A percentile compares a stretch with the other conserved stretches of the same genome.
phyloP scores from a whole-genome alignment of 768 basidiomycete genomes.

The Russula earlei region DNA sequence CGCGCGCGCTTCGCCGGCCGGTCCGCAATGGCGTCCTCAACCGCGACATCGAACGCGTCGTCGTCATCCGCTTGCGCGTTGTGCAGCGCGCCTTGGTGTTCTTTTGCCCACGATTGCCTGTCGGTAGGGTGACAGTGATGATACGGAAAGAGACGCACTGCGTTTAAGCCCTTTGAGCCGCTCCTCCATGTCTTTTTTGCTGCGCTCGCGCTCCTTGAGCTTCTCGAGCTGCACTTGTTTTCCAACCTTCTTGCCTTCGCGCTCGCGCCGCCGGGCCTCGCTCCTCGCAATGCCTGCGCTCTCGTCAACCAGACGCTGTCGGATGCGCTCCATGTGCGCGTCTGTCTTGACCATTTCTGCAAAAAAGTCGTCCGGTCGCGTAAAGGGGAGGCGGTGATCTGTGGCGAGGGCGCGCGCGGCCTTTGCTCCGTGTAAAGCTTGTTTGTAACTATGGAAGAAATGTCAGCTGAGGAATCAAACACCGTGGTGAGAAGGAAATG shows the following conservation, averaged over 20 bases:
- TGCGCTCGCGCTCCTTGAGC: constrained; percentile 77
- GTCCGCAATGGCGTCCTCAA: constrained; percentile 82
- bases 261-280: constrained; percentile 84
- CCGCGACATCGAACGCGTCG: constrained; percentile 75
- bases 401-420: constrained; percentile 67
- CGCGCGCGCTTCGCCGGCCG: constrained; percentile 52
- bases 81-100: constrained; percentile 77
- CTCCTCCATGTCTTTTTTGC: constrained; percentile 90
- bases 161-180: constrained; percentile 79
- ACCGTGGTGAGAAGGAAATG: neutral
- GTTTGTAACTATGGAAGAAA: constrained; percentile 70
- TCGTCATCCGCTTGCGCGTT: constrained; percentile 49
- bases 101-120: constrained; percentile 31
- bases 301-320: constrained; percentile 85
- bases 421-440: constrained; percentile 80
- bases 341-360: constrained; percentile 99
- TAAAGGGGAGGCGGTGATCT: constrained; percentile 75
- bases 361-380: constrained; percentile 88
- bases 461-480: no score
- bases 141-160: constrained; percentile 42
- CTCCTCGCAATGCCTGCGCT: constrained; percentile 78
- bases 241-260: constrained; percentile 95
- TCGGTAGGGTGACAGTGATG: neutral
- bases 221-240: constrained; percentile 97
- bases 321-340: constrained; percentile 94